phyloP scores from a whole-genome alignment of 2,329 filamentous ascomycete genomes.

The Colletotrichum somersetense region DNA sequence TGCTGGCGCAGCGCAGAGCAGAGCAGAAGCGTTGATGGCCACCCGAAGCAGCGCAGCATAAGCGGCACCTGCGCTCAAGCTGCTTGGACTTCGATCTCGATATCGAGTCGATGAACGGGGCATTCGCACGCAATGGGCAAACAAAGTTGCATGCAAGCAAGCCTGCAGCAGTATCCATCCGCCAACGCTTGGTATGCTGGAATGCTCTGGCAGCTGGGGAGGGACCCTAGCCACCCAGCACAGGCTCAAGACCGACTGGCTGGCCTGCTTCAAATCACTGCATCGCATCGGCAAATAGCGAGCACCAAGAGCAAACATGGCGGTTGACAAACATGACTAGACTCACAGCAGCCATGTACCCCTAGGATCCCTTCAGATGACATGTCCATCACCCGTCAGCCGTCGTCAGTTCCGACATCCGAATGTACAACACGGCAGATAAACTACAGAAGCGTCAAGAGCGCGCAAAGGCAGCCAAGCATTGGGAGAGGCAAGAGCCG shows the following conservation, averaged over 20 bases:
- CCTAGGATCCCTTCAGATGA: background rate
- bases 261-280: background rate
- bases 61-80: conserved; percentile 7
- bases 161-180: background rate
- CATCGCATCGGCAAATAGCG: conserved; percentile 12
- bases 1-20: background rate
- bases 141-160: background rate
- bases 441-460: conserved; percentile 2
- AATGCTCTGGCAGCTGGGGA: background rate
- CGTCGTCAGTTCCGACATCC: conserved; percentile 11
- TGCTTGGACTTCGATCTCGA: background rate
- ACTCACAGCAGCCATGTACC: background rate
- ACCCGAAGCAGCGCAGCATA: too few species aligned
- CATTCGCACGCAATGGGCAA: conserved; percentile 5
- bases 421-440: background rate
- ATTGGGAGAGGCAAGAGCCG: background rate
- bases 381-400: conserved; percentile 1
- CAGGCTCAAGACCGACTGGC: conserved; percentile 3
- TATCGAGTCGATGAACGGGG: conserved; percentile 2
- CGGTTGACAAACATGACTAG: conserved; percentile 9
- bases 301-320: background rate
- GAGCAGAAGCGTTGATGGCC: background rate
- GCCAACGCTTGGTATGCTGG: background rate
- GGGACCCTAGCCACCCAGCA: background rate
- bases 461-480: background rate